phyloP scores from a whole-genome alignment of 805 yeast genomes.

The Cyberlindnera galapagoensis region DNA sequence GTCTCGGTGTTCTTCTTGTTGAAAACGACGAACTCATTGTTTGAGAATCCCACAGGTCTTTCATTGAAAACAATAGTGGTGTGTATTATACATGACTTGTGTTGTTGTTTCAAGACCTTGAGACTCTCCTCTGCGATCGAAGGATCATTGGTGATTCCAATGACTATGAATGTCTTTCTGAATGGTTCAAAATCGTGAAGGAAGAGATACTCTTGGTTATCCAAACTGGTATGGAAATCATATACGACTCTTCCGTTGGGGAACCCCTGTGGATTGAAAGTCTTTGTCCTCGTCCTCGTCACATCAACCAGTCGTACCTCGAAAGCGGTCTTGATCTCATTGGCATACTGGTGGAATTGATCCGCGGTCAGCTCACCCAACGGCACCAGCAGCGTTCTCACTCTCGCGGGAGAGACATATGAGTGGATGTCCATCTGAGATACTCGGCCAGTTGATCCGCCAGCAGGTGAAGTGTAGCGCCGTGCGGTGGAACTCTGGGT shows the following conservation, averaged over 20 bases:
- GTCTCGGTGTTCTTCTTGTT: constrained; percentile 41
- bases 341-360: constrained; percentile 34
- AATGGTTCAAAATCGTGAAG: constrained; percentile 88
- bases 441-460: too few relatives aligned
- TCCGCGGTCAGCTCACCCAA: constrained; percentile 39
- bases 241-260: constrained; percentile 72
- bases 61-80: constrained; percentile 44
- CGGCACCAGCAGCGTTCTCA: constrained; percentile 65
- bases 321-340: constrained; percentile 37
- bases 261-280: constrained; percentile 79
- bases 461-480: too few relatives aligned
- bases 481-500: too few relatives aligned
- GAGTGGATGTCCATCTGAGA: constrained; percentile 33
- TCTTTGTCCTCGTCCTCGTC: constrained; percentile 49
- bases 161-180: constrained; percentile 64
- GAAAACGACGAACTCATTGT: constrained; percentile 7
- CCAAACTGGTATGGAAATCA: constrained; percentile 40
- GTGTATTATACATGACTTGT: constrained; percentile 51
- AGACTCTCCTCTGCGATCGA: constrained; percentile 22
- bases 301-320: constrained; percentile 75
- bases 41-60: neutral
- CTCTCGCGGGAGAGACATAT: constrained; percentile 59
- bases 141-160: constrained; percentile 34
- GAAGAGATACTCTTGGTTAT: constrained; percentile 54
- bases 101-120: constrained; percentile 34